phyloP scores from a whole-genome alignment of 768 basidiomycete species.

The Mycena sanguinolenta region DNA sequence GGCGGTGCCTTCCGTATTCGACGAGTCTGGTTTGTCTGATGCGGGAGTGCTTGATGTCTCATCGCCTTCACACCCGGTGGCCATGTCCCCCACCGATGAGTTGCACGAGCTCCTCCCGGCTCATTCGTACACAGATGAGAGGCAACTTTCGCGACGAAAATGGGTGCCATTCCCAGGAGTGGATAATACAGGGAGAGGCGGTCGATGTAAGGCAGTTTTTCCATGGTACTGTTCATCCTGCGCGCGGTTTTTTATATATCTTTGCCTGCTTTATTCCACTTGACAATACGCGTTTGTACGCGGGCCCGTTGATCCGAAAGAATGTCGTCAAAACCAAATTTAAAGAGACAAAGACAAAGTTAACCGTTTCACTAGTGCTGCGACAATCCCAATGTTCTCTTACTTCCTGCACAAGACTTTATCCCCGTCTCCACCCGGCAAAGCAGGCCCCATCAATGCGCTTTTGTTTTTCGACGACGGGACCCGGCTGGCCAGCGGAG shows the following conservation, averaged over 20 bases:
- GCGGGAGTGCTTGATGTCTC: neutral
- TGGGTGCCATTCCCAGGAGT: neutral
- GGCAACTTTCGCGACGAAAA: slow-evolving; percentile 1
- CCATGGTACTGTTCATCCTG: neutral
- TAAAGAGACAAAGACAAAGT: neutral
- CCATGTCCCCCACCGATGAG: neutral
- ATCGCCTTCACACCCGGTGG: neutral
- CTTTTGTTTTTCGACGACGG: neutral
- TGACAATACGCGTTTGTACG: too few species aligned
- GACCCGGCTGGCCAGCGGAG: slow-evolving; percentile 3
- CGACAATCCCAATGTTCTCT: neutral
- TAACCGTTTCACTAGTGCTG: too few species aligned
- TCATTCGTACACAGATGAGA: neutral
- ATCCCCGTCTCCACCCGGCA: neutral
- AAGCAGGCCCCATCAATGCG: neutral
- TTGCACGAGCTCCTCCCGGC: neutral
- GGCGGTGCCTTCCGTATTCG: neutral
- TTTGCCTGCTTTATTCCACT: neutral
- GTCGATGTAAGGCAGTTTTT: neutral
- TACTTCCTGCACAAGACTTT: neutral
- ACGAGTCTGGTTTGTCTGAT: too few species aligned
- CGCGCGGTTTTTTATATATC: neutral
- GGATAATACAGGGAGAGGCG: neutral
- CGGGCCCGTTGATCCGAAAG: neutral
- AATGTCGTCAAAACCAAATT: neutral